These are phyloP conservation scores for Styphnolobium japonicum DNA, from an alignment of 306 rosid species.

Conservation along the genomic window DNA sequence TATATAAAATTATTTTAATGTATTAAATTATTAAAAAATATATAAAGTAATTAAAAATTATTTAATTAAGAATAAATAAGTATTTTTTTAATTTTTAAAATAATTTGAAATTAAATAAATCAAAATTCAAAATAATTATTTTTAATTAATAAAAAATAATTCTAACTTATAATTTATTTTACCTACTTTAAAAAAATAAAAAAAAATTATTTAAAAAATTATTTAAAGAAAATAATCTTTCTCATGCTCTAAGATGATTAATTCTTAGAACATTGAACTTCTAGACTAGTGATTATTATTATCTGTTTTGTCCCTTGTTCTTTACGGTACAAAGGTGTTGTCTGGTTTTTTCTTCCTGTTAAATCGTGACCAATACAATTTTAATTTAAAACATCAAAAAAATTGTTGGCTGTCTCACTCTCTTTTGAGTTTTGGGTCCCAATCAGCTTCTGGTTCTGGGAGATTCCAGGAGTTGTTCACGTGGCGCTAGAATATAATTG, in stretches of 20 bases:
- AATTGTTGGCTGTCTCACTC: slow-evolving; percentile 29
- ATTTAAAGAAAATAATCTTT: too few species aligned
- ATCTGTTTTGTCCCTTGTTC: not conserved
- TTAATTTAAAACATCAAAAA: not conserved
- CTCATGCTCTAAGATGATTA: not conserved
- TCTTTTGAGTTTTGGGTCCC: slow-evolving; percentile 31
- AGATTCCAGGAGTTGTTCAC: slow-evolving; percentile 24
- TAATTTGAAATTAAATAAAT: too few species aligned
- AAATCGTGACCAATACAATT: not conserved
- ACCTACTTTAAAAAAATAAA: too few species aligned
- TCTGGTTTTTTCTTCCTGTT: not conserved
- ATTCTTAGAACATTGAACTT: not conserved
- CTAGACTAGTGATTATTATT: not conserved
- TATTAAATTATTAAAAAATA: too few species aligned
- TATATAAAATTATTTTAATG: too few species aligned
- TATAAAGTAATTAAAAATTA: too few species aligned
- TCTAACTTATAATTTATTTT: too few species aligned
- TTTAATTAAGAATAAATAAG: too few species aligned
- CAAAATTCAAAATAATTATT: too few species aligned
- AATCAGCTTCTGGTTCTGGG: slow-evolving; percentile 29
- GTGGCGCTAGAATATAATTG: slow-evolving; percentile 28
- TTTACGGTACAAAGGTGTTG: not conserved
- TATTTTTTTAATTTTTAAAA: too few species aligned
- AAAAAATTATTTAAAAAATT: too few species aligned
- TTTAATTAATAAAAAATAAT: too few species aligned